Base-by-base conservation (phyloP, 768 basidiomycete genomes). In the Xerocomus potaroensis region DNA sequence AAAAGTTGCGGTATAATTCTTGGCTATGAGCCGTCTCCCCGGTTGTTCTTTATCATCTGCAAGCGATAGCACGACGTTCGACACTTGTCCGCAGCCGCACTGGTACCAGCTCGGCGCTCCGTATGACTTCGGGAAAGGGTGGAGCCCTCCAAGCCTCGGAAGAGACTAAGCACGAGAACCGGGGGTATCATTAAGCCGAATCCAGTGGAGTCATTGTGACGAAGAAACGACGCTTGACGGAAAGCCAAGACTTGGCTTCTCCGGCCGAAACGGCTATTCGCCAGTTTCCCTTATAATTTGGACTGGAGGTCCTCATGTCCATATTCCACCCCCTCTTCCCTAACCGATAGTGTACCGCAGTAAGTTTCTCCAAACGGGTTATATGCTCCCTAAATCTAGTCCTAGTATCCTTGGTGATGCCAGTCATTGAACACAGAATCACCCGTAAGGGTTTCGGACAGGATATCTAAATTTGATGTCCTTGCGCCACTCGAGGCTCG, bases 231-330 rank as follows among this genome's bases (percentile, higher is more conserved):
- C 40, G 29, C 52, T 38, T 31, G 30, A 16, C 21, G 16, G 32
- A 34, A 21, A 45, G 56, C 54, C 54, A 59, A 59, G 50, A 49
- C 29, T 16, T 43, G 36, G 46, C 31, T 24, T 18, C 30, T n/a
- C 16, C 24, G 33, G n/a, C n/a, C n/a, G n/a, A n/a, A 22, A 22
- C 23, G 8, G 14, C n/a, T n/a, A 30, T 32, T 22, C 8, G 26
- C 29, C 34, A n/a, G 14, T 23, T 24, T 26, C 19, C 29, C 18
- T 33, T 56, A 56, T 50, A 60, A 53, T 32, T 8, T 14, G 3
- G 33, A 34, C 29, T 8, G 15, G 31, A 36, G 26, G 19, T 11
- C 16, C 45, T 37, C 37, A 26, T 37, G 32, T 19, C 21, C n/a
- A n/a, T 24, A n/a, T 9, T n/a, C n/a, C n/a, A n/a, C n/a, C n/a